Conservation (phyloP, 306 rosid genomes). For the Clitoria ternatea region DNA sequence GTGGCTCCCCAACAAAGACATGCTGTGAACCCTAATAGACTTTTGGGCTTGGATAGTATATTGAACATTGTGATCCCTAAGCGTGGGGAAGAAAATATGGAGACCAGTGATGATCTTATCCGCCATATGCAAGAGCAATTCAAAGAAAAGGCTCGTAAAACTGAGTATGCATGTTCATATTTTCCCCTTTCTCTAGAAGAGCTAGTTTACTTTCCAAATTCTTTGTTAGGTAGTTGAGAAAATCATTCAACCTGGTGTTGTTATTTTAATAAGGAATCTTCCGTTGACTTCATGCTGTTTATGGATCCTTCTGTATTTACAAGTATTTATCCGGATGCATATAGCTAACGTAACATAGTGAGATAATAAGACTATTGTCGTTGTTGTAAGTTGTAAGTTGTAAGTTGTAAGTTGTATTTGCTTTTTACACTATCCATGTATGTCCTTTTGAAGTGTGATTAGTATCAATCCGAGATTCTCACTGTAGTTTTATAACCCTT, state of each 20-base stretch:
- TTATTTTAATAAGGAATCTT: constrained; percentile 16
- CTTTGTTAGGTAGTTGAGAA: neutral
- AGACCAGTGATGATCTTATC: constrained; percentile 90
- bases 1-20: constrained; percentile 76
- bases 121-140: constrained; percentile 98
- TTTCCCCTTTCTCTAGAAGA: constrained; percentile 11
- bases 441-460: constrained; percentile 1
- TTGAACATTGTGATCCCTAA: constrained; percentile 88
- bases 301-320: neutral
- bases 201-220: constrained; percentile 16
- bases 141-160: constrained; percentile 92
- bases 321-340: constrained; percentile 11
- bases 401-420: too few species aligned
- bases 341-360: too few species aligned
- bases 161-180: constrained; percentile 69
- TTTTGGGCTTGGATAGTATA: constrained; percentile 87
- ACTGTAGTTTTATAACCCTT: neutral
- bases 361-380: too few species aligned
- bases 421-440: constrained; percentile 12
- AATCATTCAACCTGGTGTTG: neutral
- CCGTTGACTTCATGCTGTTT: constrained; percentile 16
- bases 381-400: too few species aligned
- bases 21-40: constrained; percentile 68
- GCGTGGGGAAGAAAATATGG: constrained; percentile 73
- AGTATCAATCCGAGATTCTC: constrained; percentile 18